These are phyloP conservation scores for Tarenaya hassleriana DNA, from an alignment of 345 rosid species.

Conservation along the genomic window DNA sequence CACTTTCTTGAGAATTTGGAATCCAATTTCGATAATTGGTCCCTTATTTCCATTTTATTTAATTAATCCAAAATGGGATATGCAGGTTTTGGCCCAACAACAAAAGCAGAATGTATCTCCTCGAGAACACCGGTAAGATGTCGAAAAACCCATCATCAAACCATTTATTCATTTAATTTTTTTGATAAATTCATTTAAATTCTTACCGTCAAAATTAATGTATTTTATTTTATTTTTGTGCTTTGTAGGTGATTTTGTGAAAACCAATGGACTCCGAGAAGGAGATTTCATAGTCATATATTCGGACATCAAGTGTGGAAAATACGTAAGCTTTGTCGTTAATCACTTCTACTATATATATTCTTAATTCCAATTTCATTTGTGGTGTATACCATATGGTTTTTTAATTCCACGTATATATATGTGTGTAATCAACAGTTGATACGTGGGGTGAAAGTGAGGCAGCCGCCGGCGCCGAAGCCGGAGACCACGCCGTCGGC, in stretches of 20 bases:
- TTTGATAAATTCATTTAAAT: background rate
- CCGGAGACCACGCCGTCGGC: slow-evolving; percentile 40
- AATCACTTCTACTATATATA: background rate
- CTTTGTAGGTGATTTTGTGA: slow-evolving; percentile 76
- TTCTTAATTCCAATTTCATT: background rate
- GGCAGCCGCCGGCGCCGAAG: slow-evolving; percentile 59
- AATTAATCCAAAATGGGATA: too few species aligned
- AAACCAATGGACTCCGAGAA: slow-evolving; percentile 91
- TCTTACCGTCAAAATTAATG: too few species aligned
- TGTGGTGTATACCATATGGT: background rate
- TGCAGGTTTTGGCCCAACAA: slow-evolving; percentile 99
- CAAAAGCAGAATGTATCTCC: slow-evolving; percentile 99
- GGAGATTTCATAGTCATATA: slow-evolving; percentile 98
- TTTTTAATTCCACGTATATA: background rate
- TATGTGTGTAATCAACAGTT: slow-evolving; percentile 40
- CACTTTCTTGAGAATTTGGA: background rate
- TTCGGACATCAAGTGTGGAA: slow-evolving; percentile 87
- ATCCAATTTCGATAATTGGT: slow-evolving; percentile 1
- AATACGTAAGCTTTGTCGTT: slow-evolving; percentile 78
- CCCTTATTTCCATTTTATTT: slow-evolving; percentile 12
- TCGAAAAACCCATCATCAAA: slow-evolving; percentile 2
- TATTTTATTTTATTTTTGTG: background rate
- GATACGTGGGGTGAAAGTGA: slow-evolving; percentile 94
- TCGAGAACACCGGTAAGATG: slow-evolving; percentile 96
- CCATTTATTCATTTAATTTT: background rate